phyloP scores from a whole-genome alignment of 2,329 filamentous ascomycete genomes.

The Graphiopsis chlorocephala region DNA sequence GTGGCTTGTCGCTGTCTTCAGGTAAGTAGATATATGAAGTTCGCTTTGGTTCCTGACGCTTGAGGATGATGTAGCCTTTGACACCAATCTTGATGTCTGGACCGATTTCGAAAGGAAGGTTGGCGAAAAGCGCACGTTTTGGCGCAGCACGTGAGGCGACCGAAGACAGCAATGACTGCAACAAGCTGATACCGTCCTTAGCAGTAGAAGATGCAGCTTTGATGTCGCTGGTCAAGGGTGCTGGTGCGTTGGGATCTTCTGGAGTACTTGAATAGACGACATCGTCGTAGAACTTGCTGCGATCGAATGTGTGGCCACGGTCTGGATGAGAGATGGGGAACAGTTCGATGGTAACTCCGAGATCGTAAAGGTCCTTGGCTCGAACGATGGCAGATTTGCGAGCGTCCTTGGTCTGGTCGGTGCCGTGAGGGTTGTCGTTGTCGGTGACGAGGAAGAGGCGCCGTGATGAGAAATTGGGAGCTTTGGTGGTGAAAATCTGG shows the following conservation, averaged over 20 bases:
- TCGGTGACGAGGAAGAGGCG: conserved; percentile 95
- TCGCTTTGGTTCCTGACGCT: conserved; percentile 75
- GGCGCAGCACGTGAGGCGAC: conserved; percentile 88
- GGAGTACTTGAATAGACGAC: conserved; percentile 80
- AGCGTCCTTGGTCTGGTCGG: conserved; percentile 60
- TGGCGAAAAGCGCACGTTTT: conserved; percentile 81
- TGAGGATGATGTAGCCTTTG: conserved; percentile 87
- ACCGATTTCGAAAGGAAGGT: conserved; percentile 81
- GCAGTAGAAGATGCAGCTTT: conserved; percentile 59
- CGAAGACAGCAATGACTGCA: conserved; percentile 78
- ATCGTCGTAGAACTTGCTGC: conserved; percentile 88
- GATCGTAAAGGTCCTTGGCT: conserved; percentile 91
- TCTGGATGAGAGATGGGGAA: conserved; percentile 79
- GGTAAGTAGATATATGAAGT: conserved; percentile 81
- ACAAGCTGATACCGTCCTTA: conserved; percentile 71
- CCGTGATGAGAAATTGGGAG: conserved; percentile 88
- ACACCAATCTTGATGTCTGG: conserved; percentile 83
- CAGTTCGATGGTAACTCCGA: conserved; percentile 86
- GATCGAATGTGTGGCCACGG: conserved; percentile 64
- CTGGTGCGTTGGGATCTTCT: conserved; percentile 65
- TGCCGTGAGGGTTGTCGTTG: conserved; percentile 78
- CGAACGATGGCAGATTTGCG: conserved; percentile 77
- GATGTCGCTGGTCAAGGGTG: conserved; percentile 52
- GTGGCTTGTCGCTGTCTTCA: conserved; percentile 71
- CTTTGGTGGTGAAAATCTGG: conserved; percentile 92